A percentile compares a stretch with the other conserved stretches of the same genome.
Evolutionary conservation across 257 asterid species (phyloP).

Genomic region (Penstemon barbatus): DNA sequence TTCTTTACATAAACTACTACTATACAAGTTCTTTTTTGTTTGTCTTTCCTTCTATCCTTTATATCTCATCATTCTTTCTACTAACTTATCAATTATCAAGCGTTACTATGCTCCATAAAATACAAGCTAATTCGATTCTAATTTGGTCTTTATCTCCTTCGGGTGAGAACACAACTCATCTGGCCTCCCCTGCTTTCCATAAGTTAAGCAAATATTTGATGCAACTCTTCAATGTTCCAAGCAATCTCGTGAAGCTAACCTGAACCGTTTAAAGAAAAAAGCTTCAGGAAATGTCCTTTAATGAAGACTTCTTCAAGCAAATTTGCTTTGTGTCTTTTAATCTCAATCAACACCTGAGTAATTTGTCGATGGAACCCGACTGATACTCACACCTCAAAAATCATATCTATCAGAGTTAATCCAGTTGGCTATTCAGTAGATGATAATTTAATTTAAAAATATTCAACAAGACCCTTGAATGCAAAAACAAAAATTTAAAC

Average conservation of each 20-base stretch:
- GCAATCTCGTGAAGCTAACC: conserved; percentile 20
- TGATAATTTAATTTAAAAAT: no score
- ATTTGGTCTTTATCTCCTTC: conserved; percentile 4
- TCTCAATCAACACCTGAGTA: not conserved
- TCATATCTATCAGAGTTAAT: no score
- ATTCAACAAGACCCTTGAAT: no score
- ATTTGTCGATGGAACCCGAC: not conserved
- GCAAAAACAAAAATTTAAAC: no score
- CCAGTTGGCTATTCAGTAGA: no score
- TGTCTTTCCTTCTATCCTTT: not conserved
- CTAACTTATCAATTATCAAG: conserved; percentile 10
- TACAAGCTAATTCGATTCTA: not conserved
- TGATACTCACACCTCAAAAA: not conserved
- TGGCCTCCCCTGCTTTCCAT: conserved; percentile 2
- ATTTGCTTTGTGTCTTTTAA: not conserved
- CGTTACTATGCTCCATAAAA: not conserved
- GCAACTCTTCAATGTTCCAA: conserved; percentile 12
- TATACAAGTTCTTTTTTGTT: conserved; percentile 19
- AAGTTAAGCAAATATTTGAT: conserved; percentile 9
- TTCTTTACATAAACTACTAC: conserved; percentile 34
- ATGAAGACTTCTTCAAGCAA: not conserved
- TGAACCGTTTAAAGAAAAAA: conserved; percentile 7
- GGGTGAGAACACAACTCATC: not conserved
- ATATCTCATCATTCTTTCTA: not conserved
- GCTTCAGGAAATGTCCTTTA: not conserved